These are phyloP conservation scores for Leptographium flavum DNA, from an alignment of 2,329 filamentous ascomycete species.

Conservation along the genomic window DNA sequence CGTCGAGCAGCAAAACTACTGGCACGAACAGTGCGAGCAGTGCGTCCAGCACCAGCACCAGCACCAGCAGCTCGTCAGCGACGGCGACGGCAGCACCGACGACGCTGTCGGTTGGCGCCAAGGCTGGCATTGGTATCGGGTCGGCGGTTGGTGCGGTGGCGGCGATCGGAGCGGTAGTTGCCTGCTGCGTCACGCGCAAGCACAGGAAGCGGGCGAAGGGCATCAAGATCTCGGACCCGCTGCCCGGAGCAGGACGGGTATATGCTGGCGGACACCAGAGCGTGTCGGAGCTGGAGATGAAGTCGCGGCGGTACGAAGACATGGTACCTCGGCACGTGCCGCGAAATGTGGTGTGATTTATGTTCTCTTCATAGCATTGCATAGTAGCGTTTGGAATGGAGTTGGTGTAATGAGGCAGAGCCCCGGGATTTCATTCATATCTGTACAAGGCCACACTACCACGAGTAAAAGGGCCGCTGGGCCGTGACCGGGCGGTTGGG, in stretches of 20 bases:
- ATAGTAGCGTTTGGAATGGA: too few species aligned
- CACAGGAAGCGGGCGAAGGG: slow-evolving; percentile 3
- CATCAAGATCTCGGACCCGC: slow-evolving; percentile 35
- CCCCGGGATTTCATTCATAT: too few species aligned
- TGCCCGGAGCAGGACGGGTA: slow-evolving; percentile 28
- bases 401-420: too few species aligned
- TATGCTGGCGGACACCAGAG: slow-evolving; percentile 25
- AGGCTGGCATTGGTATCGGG: slow-evolving; percentile 13
- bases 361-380: neutral
- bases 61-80: neutral
- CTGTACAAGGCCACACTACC: too few species aligned
- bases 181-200: slow-evolving; percentile 7
- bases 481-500: slow-evolving; percentile 73
- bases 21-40: neutral
- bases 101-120: slow-evolving; percentile 8
- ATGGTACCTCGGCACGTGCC: slow-evolving; percentile 39
- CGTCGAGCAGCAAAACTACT: neutral
- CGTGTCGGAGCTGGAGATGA: slow-evolving; percentile 31
- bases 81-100: slow-evolving; percentile 1
- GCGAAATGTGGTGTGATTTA: slow-evolving; percentile 19
- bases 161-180: slow-evolving; percentile 6
- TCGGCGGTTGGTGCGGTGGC: slow-evolving; percentile 8
- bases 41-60: neutral
- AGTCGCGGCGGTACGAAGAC: slow-evolving; percentile 41
- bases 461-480: slow-evolving; percentile 82